Percentiles rank a stretch among this genome's conserved stretches.
phyloP scores from a whole-genome alignment of 2,329 filamentous ascomycete species.

The Diaporthe sp. region DNA sequence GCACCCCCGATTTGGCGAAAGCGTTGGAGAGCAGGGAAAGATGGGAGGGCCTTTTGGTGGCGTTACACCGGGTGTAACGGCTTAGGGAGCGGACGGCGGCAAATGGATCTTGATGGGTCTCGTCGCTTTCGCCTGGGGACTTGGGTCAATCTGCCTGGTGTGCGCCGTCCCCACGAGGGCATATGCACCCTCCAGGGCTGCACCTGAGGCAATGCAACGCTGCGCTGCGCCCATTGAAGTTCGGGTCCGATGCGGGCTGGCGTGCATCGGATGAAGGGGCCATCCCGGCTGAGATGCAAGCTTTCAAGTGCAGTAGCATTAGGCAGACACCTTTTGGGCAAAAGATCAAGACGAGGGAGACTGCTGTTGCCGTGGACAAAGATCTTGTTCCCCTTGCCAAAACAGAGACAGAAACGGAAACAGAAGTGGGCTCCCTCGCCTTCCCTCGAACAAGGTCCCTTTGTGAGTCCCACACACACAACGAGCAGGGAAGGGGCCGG shows the following conservation, averaged over 20 bases:
- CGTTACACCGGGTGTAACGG: constrained; percentile 24
- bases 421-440: background rate
- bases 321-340: constrained; percentile 28
- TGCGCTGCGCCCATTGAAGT: constrained; percentile 14
- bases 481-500: background rate
- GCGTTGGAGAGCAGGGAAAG: background rate
- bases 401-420: background rate
- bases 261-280: constrained; percentile 30
- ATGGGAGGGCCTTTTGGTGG: constrained; percentile 23
- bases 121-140: constrained; percentile 17
- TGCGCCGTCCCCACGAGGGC: constrained; percentile 25
- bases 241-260: constrained; percentile 33
- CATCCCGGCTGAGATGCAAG: constrained; percentile 37
- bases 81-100: constrained; percentile 11
- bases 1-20: background rate
- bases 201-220: constrained; percentile 36
- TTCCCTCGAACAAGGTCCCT: background rate
- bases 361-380: constrained; percentile 16
- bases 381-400: background rate
- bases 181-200: constrained; percentile 27
- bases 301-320: constrained; percentile 31
- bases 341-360: constrained; percentile 23
- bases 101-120: constrained; percentile 24
- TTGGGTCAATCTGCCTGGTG: constrained; percentile 9
- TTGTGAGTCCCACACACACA: constrained; percentile 28